phyloP scores from a whole-genome alignment of 2,329 filamentous ascomycete species.

The Sphaerulina musiva region DNA sequence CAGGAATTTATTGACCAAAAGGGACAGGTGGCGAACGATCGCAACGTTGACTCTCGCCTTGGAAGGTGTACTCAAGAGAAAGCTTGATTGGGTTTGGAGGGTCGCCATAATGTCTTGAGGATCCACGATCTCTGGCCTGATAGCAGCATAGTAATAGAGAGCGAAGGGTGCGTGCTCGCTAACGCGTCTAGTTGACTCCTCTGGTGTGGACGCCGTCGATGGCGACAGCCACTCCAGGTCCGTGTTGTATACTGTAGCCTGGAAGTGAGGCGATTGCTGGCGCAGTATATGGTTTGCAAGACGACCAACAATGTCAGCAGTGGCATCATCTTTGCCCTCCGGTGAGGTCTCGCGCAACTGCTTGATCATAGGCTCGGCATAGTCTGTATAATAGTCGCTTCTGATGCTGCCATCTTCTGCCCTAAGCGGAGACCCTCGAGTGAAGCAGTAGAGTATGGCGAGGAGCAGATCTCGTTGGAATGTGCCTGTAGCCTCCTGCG shows the following conservation, averaged over 20 bases:
- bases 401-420: slow-evolving; percentile 35
- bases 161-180: slow-evolving; percentile 22
- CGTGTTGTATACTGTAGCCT: slow-evolving; percentile 33
- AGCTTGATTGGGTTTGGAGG: slow-evolving; percentile 22
- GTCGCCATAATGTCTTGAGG: slow-evolving; percentile 24
- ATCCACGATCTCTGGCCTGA: slow-evolving; percentile 29
- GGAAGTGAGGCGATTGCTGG: slow-evolving; percentile 44
- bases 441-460: slow-evolving; percentile 57
- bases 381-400: slow-evolving; percentile 42
- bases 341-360: slow-evolving; percentile 33
- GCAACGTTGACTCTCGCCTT: slow-evolving; percentile 26
- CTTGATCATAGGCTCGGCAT: slow-evolving; percentile 39
- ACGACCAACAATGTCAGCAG: slow-evolving; percentile 55
- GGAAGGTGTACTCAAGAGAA: slow-evolving; percentile 15
- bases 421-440: slow-evolving; percentile 45
- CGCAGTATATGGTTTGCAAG: slow-evolving; percentile 56
- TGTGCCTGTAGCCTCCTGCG: slow-evolving; percentile 44
- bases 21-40: slow-evolving; percentile 40
- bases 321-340: slow-evolving; percentile 42
- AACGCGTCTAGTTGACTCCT: neutral
- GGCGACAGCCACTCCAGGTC: slow-evolving; percentile 27
- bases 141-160: slow-evolving; percentile 31
- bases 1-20: slow-evolving; percentile 46
- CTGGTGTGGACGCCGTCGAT: slow-evolving; percentile 17
- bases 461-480: slow-evolving; percentile 57